These are phyloP conservation scores for Clonostachys sp. DNA, from an alignment of 2,329 filamentous ascomycete species.

Conservation along the genomic window DNA sequence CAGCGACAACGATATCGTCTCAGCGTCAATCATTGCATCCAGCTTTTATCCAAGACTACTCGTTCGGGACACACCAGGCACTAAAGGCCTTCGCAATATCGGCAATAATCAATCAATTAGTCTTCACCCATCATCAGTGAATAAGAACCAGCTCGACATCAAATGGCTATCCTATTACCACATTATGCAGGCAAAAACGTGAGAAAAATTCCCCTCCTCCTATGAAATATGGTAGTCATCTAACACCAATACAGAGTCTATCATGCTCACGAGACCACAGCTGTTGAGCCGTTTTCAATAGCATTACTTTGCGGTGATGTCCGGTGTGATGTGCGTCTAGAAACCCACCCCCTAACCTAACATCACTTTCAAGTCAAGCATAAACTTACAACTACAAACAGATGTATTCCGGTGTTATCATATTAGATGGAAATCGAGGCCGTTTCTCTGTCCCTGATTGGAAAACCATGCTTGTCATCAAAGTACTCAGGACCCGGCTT, in stretches of 20 bases:
- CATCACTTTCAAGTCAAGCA: not conserved
- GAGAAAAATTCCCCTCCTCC: constrained; percentile 24
- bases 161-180: constrained; percentile 94
- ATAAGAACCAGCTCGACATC: constrained; percentile 64
- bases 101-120: constrained; percentile 89
- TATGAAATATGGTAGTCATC: not conserved
- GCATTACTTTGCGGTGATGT: constrained; percentile 84
- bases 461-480: constrained; percentile 88
- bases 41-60: constrained; percentile 95
- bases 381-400: constrained; percentile 22
- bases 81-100: constrained; percentile 83
- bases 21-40: constrained; percentile 82
- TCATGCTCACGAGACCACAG: constrained; percentile 85
- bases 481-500: constrained; percentile 68
- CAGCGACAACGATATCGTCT: constrained; percentile 74
- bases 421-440: constrained; percentile 82
- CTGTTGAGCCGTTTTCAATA: constrained; percentile 76
- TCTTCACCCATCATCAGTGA: constrained; percentile 84
- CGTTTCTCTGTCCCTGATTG: constrained; percentile 82
- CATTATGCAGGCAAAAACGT: constrained; percentile 89
- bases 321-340: constrained; percentile 66
- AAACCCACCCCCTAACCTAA: not conserved
- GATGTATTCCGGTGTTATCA: constrained; percentile 82
- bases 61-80: constrained; percentile 62
- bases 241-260: constrained; percentile 55